A percentile compares a stretch with the other conserved stretches of the same genome.
phyloP scores from a whole-genome alignment of 139 green algal genomes.

The Gonium pectorale region DNA sequence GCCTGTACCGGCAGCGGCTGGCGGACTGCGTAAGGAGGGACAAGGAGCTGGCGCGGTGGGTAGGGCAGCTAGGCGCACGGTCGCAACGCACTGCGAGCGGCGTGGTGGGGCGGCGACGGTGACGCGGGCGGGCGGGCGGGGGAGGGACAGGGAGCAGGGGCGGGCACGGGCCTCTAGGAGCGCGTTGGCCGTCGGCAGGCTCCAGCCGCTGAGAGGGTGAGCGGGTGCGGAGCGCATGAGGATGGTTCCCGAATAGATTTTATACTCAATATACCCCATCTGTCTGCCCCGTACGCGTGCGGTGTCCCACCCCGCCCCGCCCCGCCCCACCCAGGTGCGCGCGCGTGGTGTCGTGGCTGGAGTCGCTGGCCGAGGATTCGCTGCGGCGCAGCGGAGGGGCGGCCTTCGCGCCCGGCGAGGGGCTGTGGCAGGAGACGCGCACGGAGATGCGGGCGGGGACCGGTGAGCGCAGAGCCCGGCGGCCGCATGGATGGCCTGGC shows the following conservation, averaged over 20 bases:
- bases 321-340: conserved; percentile 54
- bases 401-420: conserved; percentile 66
- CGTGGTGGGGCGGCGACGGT: too few species aligned
- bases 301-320: neutral
- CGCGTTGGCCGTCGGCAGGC: too few species aligned
- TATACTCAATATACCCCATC: too few species aligned
- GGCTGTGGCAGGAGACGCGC: conserved; percentile 77
- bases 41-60: neutral
- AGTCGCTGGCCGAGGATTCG: conserved; percentile 65
- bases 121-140: too few species aligned
- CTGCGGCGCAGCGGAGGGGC: conserved; percentile 2
- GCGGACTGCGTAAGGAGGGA: conserved; percentile 61
- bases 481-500: neutral
- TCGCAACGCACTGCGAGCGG: too few species aligned
- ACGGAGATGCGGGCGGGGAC: conserved; percentile 23
- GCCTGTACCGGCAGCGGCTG: conserved; percentile 63
- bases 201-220: too few species aligned
- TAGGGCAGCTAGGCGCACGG: too few species aligned
- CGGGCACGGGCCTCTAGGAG: too few species aligned
- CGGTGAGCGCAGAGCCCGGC: neutral
- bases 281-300: too few species aligned
- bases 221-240: too few species aligned
- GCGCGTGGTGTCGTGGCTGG: conserved; percentile 78
- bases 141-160: too few species aligned
- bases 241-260: too few species aligned